Base-by-base conservation (phyloP, 495 filamentous ascomycete species). In the Elaphomyces granulatus region DNA sequence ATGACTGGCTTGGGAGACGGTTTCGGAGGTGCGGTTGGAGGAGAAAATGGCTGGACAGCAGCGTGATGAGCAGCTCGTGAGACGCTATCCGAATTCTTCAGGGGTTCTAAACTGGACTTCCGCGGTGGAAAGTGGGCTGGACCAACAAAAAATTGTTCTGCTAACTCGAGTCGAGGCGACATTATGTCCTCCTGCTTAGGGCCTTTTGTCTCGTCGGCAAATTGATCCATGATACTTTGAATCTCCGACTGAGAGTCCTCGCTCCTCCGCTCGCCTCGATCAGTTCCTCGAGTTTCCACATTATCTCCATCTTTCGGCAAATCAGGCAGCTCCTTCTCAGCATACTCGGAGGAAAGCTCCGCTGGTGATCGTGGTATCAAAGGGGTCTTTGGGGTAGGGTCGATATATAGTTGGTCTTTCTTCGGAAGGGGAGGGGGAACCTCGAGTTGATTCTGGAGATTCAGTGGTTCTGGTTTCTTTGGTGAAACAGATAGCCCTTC, bases 141-240 rank as follows among this genome's bases (percentile, higher is more conserved):
- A 32, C 62, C 72, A 15, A 69, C 69, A 31, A 85, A 64, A 36
- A 82, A 65, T 36, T 84, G 77, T 20, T 75, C 78, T 28, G 78
- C 78, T 32, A 81, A 66, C 55, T 81, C 82, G 17, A 88, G 56
- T 10, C 77, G 71, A 12, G 87, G 82, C 36, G 84, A 84, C 78
- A 86, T 83, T 44, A 87, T 81, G 56, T 85, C 81, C 8, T 84
- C 73, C 40, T 75, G 70, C 20, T 67, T 76, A 8, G 70, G 76
- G 8, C 74, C 80, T 36, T 74, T 73, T 2, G 72, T 71, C 15
- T 72, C 73, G 47, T 80, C 76, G 47, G 75, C 75, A 40, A 85
- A 85, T 50, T 77, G 71, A 32, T 87, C 87, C 80, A 98, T 94
- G 45, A 98, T 95, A 51, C 71, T 93, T 58, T 95, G 84, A 36